Evolutionary conservation across 345 rosid genomes (phyloP), one percentile per base, ranked within the genome.

Genomic region (Cardiospermum halicacabum): DNA sequence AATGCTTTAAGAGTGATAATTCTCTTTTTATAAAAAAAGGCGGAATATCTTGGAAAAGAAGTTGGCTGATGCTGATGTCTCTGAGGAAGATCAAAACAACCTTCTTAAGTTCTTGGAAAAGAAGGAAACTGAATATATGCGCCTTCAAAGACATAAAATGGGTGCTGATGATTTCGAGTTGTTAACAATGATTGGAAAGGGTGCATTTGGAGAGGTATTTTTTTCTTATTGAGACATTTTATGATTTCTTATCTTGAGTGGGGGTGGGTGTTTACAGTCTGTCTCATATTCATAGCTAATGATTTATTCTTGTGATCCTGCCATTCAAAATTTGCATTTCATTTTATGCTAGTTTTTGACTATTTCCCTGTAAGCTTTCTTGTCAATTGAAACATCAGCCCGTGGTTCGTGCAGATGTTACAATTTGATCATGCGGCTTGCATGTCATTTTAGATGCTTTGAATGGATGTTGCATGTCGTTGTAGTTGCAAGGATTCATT

Each of bases 121-220:
- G 78, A 94, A 91, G 65, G 99, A 94, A 74, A 94, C 96, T 25
- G 97, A 91, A 75, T 94, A 89, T 62, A 94, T 94, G 97, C 91
- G 99, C 50, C 89, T 89, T 72, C 96, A 91, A 68, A 80, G 97
- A 59, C 97, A 89, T 82, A 94, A 91, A 80, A 78, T 94, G 88
- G 96, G 96, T 18, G 95, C 73, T 62, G 95, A 88, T 76, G 99
- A 94, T 77, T 94, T 94, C 54, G 97, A 89, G 66, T 76, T 89
- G 61, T 69, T 89, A 47, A 89, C 96, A 11, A 86, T 89, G 86
- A 89, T 86, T 11, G 96, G 96, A 21, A 86, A 85, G 77, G 96
- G 93, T 47, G 96, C 93, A 6, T 89, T 89, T 72, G 96, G 96
- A 7, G 96, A 89, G 93, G 96, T 86, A 75, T 71, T 39, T 32